These are phyloP conservation scores for Halophytophthora batemanensis DNA, from an alignment of 352 stramenopile genomes.

Conservation along the genomic window DNA sequence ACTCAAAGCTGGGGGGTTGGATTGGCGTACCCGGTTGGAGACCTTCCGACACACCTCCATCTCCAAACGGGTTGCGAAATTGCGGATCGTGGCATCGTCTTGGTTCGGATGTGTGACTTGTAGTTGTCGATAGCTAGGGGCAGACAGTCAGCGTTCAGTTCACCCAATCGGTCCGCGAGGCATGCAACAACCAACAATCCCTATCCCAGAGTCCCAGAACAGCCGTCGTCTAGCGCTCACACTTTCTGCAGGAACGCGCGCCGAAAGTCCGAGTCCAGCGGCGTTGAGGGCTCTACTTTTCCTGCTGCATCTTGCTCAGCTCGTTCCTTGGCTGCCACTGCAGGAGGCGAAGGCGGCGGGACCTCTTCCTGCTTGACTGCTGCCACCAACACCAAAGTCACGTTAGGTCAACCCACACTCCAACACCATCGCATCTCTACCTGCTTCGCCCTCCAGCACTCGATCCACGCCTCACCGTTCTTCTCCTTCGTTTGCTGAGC, in stretches of 20 bases:
- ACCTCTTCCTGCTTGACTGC: slow-evolving; percentile 7
- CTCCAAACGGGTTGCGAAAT: slow-evolving; percentile 66
- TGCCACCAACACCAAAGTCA: neutral
- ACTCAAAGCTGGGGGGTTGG: neutral
- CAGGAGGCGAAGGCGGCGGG: neutral
- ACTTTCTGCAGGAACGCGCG: slow-evolving; percentile 31
- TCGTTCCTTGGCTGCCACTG: slow-evolving; percentile 4
- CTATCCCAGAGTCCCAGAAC: neutral
- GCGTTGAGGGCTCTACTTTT: slow-evolving; percentile 8
- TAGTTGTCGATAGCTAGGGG: slow-evolving; percentile 57
- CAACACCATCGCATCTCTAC: neutral
- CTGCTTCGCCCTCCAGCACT: neutral
- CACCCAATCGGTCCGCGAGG: neutral
- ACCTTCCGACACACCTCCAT: slow-evolving; percentile 59
- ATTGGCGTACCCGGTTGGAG: slow-evolving; percentile 28
- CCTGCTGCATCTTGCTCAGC: neutral
- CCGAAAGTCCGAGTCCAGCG: slow-evolving; percentile 22
- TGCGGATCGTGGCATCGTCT: slow-evolving; percentile 43
- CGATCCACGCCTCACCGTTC: neutral
- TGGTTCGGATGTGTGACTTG: slow-evolving; percentile 55
- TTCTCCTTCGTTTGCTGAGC: slow-evolving; percentile 11
- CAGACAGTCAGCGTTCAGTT: slow-evolving; percentile 4
- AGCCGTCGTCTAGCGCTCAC: slow-evolving; percentile 7
- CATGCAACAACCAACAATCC: slow-evolving; percentile 1
- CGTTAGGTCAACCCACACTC: neutral